Evolutionary conservation across 2,329 filamentous ascomycete species (phyloP), one percentile per base, ranked within the genome.

Genomic region (Claviceps fusiformis): DNA sequence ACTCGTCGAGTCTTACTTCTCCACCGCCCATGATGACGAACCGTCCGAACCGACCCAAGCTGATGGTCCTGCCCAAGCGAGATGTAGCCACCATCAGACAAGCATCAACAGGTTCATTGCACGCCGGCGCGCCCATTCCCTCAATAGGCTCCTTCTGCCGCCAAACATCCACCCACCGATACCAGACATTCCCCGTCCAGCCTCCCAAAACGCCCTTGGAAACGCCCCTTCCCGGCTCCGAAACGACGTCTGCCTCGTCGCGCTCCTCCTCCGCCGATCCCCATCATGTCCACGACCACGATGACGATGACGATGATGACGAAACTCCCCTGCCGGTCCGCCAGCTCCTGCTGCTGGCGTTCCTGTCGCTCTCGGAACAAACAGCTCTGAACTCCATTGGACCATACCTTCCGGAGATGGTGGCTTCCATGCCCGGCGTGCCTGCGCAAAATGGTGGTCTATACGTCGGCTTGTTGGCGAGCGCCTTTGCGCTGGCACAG

Each of bases 331-430:
- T 98, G 19, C 93, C 93, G 0, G 82, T 82, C 60, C 82, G 78
- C 61, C 93, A 97, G 73, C 84, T 98, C 58, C 78, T 83, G 5
- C 80, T 97, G 13, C 75, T 98, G 39, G 92, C 92, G 1, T 73
- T 96, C 60, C 87, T 98, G 57, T 91, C 91, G 7, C 77, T 98
- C 27, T 87, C 88, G 54, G 93, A 98, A 68, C 93, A 98, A 75
- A 97, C 92, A 0, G 93, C 93, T 0, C 79, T 98, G 65, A 98
- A 98, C 70, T 95, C 90, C 27, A 96, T 98, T 64, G 87, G 86
- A 11, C 93, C 93, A 1, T 98, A 98, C 69, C 80, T 98, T 1
- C 93, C 93, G 0, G 82, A 90, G 62, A 97, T 98, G 92, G 85
- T 91, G 1, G 81, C 82, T 27, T 83, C 82, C 1, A 97, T 97